Percentiles rank a stretch among this genome's conserved stretches.
Conservation (phyloP, 2,329 filamentous ascomycete genomes). For the Neospermospora avenae region DNA sequence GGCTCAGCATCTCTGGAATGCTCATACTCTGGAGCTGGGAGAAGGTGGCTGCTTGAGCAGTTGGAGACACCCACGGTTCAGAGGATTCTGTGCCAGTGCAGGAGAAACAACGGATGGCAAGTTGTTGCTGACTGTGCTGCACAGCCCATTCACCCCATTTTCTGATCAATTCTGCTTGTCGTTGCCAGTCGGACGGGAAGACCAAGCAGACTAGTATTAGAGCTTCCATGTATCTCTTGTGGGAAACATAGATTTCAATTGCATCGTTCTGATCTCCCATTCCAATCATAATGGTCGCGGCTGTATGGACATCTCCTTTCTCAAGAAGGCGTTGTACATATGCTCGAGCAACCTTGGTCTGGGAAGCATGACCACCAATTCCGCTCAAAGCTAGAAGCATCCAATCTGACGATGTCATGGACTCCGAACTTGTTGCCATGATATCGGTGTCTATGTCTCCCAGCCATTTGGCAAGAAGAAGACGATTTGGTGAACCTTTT, state of each 20-base stretch:
- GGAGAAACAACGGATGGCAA: constrained; percentile 90
- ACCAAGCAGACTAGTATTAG: constrained; percentile 81
- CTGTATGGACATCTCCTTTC: constrained; percentile 85
- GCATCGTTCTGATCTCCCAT: constrained; percentile 92
- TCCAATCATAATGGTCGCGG: constrained; percentile 87
- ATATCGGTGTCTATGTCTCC: constrained; percentile 80
- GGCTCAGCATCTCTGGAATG: constrained; percentile 62
- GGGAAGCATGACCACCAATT: constrained; percentile 73
- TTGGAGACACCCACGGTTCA: constrained; percentile 85
- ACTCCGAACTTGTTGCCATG: constrained; percentile 74
- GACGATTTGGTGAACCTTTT: constrained; percentile 69
- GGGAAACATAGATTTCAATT: constrained; percentile 92
- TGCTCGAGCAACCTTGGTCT: constrained; percentile 85
- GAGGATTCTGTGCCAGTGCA: constrained; percentile 83
- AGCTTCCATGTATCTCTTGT: constrained; percentile 89
- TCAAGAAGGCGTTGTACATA: constrained; percentile 90
- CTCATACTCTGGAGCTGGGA: constrained; percentile 55
- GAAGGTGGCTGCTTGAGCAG: constrained; percentile 60
- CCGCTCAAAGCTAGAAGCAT: constrained; percentile 91
- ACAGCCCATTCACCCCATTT: constrained; percentile 96
- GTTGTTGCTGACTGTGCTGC: constrained; percentile 78
- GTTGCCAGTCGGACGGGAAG: constrained; percentile 84
- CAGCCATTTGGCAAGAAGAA: constrained; percentile 89
- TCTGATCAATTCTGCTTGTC: constrained; percentile 80
- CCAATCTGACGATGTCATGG: constrained; percentile 95